Percentiles rank a stretch among this genome's conserved stretches.
These are phyloP conservation scores for Chrysanthemum seticuspe DNA, from an alignment of 129 eudicot genomes.

Conservation along the genomic window DNA sequence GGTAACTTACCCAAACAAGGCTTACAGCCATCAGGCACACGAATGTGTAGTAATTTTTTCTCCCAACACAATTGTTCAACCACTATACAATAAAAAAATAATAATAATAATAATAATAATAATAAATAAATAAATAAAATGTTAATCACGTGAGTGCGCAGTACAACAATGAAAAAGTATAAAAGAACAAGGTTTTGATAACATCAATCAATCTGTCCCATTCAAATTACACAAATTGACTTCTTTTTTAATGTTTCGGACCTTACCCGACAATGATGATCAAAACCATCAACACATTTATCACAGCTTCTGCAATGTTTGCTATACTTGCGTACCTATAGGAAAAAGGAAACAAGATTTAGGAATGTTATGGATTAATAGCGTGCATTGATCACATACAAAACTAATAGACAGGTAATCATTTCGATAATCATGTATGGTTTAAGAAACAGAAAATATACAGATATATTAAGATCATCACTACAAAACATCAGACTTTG, in stretches of 20 bases:
- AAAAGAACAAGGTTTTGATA: not conserved
- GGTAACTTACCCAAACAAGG: conserved; percentile 78
- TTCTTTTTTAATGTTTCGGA: not conserved
- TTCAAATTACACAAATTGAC: not conserved
- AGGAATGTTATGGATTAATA: not conserved
- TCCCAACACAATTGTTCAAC: conserved; percentile 96
- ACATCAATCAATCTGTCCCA: not conserved
- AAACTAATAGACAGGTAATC: conserved; percentile 1
- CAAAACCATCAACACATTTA: conserved; percentile 97
- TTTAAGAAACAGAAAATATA: not conserved
- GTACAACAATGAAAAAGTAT: not conserved
- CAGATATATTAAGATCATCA: not conserved
- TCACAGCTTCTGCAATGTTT: conserved; percentile 99
- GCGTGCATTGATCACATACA: not conserved
- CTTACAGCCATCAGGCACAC: conserved; percentile 83
- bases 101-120: too few relatives aligned
- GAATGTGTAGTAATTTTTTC: conserved; percentile 78
- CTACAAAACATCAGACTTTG: not conserved
- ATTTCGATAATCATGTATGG: not conserved
- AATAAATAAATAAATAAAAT: too few relatives aligned
- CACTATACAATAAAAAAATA: conserved; percentile 53
- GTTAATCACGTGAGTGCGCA: not conserved
- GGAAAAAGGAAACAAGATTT: conserved; percentile 11
- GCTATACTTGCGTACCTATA: conserved; percentile 94
- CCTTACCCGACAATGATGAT: conserved; percentile 96